Conservation (phyloP, 495 filamentous ascomycete species). For the Aspergillus indologenus region DNA sequence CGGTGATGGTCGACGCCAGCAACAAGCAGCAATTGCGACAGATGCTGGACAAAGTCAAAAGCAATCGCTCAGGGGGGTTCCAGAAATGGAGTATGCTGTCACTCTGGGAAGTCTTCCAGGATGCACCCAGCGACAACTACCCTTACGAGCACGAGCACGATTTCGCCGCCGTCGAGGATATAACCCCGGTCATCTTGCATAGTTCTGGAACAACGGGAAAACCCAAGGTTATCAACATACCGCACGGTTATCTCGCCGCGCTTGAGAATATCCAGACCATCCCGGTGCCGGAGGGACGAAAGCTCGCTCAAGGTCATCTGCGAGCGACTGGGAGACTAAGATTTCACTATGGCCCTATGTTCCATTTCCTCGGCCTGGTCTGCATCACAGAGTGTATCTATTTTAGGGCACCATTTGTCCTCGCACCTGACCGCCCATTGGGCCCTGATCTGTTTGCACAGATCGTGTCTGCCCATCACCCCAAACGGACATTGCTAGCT, state of each 20-base stretch:
- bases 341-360: constrained; percentile 9
- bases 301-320: not conserved
- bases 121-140: not conserved
- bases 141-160: constrained; percentile 24
- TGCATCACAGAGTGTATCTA: constrained; percentile 11
- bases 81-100: constrained; percentile 23
- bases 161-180: constrained; percentile 40
- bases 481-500: constrained; percentile 2
- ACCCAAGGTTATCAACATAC: constrained; percentile 49
- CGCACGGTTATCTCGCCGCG: constrained; percentile 43
- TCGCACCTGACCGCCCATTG: constrained; percentile 12
- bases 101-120: constrained; percentile 15
- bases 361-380: constrained; percentile 16
- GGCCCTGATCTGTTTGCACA: not conserved
- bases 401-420: constrained; percentile 13
- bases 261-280: constrained; percentile 32
- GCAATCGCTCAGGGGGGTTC: not conserved
- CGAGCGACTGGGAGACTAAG: not conserved
- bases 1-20: constrained; percentile 26
- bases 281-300: constrained; percentile 21
- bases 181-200: constrained; percentile 47
- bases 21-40: constrained; percentile 13
- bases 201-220: constrained; percentile 56
- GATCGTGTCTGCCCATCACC: constrained; percentile 6
- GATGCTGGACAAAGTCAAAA: not conserved